Evolutionary conservation across 345 rosid species (phyloP).

Genomic region (Hibiscus tridactylites): DNA sequence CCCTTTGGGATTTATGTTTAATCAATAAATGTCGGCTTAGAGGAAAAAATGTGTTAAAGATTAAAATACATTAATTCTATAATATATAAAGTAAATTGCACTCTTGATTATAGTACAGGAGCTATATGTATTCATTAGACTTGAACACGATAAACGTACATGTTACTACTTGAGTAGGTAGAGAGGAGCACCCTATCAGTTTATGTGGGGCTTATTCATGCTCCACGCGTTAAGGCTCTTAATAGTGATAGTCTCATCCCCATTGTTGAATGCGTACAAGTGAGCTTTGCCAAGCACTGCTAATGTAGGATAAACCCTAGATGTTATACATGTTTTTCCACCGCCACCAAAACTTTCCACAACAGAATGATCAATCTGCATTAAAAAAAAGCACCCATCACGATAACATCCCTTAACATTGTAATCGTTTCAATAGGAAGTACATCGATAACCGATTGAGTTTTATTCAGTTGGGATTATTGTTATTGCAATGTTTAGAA

Average conservation of each 20-base stretch:
- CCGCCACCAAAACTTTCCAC: slow-evolving; percentile 55
- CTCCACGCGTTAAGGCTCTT: slow-evolving; percentile 65
- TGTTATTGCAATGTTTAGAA: too few species aligned
- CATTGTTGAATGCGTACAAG: slow-evolving; percentile 46
- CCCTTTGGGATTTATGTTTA: too few species aligned
- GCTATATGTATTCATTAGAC: background rate
- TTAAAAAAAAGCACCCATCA: background rate
- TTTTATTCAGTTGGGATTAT: too few species aligned
- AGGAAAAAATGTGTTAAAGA: too few species aligned
- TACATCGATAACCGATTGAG: too few species aligned
- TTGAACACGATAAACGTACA: background rate
- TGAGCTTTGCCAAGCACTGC: slow-evolving; percentile 27
- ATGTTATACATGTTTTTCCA: slow-evolving; percentile 42
- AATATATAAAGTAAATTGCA: background rate
- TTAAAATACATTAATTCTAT: too few species aligned
- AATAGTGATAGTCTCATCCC: slow-evolving; percentile 16
- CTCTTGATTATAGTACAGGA: background rate
- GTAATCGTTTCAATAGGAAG: too few species aligned
- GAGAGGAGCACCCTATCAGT: background rate
- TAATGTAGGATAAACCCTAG: slow-evolving; percentile 48
- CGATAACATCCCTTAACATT: too few species aligned
- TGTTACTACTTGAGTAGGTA: background rate
- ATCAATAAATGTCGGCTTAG: too few species aligned
- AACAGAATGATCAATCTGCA: slow-evolving; percentile 34
- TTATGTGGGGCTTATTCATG: slow-evolving; percentile 41